Base-by-base conservation (phyloP, 805 yeast genomes). In the Isabelozyma gotoi region DNA sequence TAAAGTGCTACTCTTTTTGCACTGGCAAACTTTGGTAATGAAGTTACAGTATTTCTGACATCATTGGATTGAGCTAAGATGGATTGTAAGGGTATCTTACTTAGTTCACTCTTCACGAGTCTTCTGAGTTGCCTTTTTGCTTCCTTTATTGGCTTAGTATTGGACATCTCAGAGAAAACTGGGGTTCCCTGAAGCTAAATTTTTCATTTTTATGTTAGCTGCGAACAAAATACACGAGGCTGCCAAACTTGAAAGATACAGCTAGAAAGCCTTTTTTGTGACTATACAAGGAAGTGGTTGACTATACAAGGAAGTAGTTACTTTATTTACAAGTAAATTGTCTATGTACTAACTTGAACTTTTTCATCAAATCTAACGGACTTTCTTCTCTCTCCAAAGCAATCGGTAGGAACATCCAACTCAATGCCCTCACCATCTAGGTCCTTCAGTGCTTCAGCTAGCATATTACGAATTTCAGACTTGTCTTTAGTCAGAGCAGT, bases 331-430 rank as follows among this genome's bases (percentile, higher is more conserved):
- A 24, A 3, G 29, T 32, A 14, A 11, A 5, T 11, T n/a, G 15
- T 14, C 20, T 36, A 36, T 7, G 39, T 36, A 20, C 31, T 36
- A 10, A 36, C 32, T 36, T 20, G 29, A 7, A 83, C 88, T 45
- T 74, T 72, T 44, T 80, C 84, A 49, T 81, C 84, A 52, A 83
- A 83, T 49, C 88, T 67, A 2, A 83, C 88, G 4, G 85, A 80
- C 49, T 82, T 81, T 56, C 86, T 68, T 63, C 88, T 72, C 44
- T 67, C 73, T 1, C 61, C 71, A 48, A 27, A 55, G 46, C 61
- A 56, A 2, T 44, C 53, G 2, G 60, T 62, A 1, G 82, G 83
- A 2, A 70, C 58, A 11, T 62, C 73, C 19, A 81, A 56, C 34
- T 80, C 85, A 10, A 63, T 48, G 5, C 51, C 63, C n/a, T 54